These are phyloP conservation scores for Discostella stelligera DNA, from an alignment of 352 stramenopile genomes.

Conservation along the genomic window DNA sequence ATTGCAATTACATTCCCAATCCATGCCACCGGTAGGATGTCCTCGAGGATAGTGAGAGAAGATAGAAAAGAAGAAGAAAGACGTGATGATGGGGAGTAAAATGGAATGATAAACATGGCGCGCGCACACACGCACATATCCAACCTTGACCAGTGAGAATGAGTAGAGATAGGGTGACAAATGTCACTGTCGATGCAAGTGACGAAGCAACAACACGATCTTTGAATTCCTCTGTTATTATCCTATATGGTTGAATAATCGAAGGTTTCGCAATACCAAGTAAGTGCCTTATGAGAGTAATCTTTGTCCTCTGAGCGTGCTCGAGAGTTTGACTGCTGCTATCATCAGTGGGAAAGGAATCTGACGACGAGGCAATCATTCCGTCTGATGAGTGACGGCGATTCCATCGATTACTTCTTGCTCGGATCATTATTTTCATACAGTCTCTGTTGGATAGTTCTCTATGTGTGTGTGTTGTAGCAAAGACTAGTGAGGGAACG, in stretches of 20 bases:
- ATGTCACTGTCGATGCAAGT: conserved; percentile 17
- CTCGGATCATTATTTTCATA: background rate
- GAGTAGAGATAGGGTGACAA: conserved; percentile 21
- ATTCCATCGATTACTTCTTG: conserved; percentile 28
- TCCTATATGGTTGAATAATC: conserved; percentile 3
- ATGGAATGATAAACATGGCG: background rate
- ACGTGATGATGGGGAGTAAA: background rate
- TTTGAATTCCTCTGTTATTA: conserved; percentile 25
- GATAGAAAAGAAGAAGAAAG: background rate
- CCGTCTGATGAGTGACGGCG: conserved; percentile 17
- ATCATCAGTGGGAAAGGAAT: background rate
- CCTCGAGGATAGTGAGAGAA: background rate
- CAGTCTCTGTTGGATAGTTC: background rate
- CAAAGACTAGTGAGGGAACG: too few species aligned
- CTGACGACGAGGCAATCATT: background rate
- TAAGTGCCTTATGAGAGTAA: background rate
- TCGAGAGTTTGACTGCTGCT: background rate
- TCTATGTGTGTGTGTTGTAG: too few species aligned
- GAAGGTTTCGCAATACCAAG: conserved; percentile 3
- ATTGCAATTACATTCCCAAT: conserved; percentile 41
- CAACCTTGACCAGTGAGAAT: conserved; percentile 23
- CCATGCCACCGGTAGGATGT: conserved; percentile 18
- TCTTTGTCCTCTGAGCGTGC: background rate
- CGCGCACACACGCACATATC: background rate
- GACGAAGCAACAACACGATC: conserved; percentile 13